Evolutionary conservation across 495 filamentous ascomycete genomes (phyloP).

Genomic region (Trichoderma reesei): DNA sequence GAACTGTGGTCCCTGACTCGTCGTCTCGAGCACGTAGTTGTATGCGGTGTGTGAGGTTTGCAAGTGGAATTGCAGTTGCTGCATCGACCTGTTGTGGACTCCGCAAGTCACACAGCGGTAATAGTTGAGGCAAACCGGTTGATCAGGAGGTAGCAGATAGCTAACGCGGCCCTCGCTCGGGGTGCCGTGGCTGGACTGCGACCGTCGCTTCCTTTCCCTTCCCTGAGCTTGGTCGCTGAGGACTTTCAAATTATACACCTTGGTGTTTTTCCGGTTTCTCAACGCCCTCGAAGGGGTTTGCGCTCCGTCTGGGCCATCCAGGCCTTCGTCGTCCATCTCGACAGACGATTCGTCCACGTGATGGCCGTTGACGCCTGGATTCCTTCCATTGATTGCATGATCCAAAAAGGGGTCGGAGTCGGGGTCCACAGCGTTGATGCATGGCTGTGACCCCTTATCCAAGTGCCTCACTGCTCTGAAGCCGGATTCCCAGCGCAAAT

Average conservation of each 20-base stretch:
- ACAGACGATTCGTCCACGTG: not conserved
- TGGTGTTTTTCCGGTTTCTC: conserved; percentile 28
- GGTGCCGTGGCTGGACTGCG: conserved; percentile 26
- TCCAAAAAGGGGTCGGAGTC: conserved; percentile 15
- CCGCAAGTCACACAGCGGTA: conserved; percentile 39
- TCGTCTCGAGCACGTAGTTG: conserved; percentile 32
- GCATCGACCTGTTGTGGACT: conserved; percentile 29
- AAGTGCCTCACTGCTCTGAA: conserved; percentile 16
- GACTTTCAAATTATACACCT: conserved; percentile 44
- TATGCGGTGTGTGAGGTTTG: conserved; percentile 32
- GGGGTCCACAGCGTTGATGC: conserved; percentile 21
- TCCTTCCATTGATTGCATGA: conserved; percentile 21
- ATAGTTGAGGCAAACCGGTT: conserved; percentile 28
- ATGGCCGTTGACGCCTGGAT: conserved; percentile 13
- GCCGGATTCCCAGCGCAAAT: conserved; percentile 33
- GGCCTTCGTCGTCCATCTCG: conserved; percentile 25
- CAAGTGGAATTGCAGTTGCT: conserved; percentile 36
- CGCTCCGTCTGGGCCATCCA: conserved; percentile 16
- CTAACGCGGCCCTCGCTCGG: conserved; percentile 26
- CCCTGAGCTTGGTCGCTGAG: conserved; percentile 38
- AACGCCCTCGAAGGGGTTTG: conserved; percentile 19
- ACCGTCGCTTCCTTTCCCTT: conserved; percentile 31
- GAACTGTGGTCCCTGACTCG: conserved; percentile 16
- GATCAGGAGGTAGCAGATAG: conserved; percentile 34
- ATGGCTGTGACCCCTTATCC: conserved; percentile 22